Evolutionary conservation across 140 eudicot species (phyloP).

Genomic region (Flaveria floridana): DNA sequence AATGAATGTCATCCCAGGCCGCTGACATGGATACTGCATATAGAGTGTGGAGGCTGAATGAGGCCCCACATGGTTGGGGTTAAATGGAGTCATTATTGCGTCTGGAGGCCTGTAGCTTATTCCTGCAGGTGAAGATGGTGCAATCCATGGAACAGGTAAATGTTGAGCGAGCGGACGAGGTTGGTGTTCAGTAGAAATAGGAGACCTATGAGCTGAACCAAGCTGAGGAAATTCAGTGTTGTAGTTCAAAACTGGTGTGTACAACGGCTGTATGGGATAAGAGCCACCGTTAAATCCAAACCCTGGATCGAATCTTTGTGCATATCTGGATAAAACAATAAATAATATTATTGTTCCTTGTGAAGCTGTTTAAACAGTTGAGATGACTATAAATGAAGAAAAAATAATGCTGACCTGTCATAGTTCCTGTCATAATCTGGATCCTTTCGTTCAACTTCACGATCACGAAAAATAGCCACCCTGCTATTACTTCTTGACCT

Average conservation of each 20-base stretch:
- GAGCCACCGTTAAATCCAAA: slow-evolving; percentile 87
- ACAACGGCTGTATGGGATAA: slow-evolving; percentile 85
- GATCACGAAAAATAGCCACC: slow-evolving; percentile 97
- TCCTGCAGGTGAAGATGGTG: slow-evolving; percentile 74
- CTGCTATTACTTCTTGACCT: slow-evolving; percentile 72
- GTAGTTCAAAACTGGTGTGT: slow-evolving; percentile 88
- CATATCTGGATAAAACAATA: slow-evolving; percentile 50
- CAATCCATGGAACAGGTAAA: slow-evolving; percentile 71
- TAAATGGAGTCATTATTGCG: slow-evolving; percentile 69
- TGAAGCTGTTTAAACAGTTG: not conserved
- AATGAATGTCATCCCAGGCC: slow-evolving; percentile 70
- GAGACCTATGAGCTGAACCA: slow-evolving; percentile 71
- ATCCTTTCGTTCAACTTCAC: slow-evolving; percentile 94
- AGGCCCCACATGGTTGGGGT: slow-evolving; percentile 61
- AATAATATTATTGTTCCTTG: not conserved
- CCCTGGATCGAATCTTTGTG: slow-evolving; percentile 98
- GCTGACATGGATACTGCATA: slow-evolving; percentile 85
- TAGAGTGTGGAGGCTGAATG: slow-evolving; percentile 67
- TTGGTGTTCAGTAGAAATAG: slow-evolving; percentile 66
- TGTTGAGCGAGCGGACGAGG: slow-evolving; percentile 69
- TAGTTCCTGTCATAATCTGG: slow-evolving; percentile 97
- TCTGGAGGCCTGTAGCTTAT: slow-evolving; percentile 84
- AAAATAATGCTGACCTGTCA: slow-evolving; percentile 56
- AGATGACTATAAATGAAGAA: not conserved
- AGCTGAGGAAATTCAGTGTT: slow-evolving; percentile 98